Evolutionary conservation across 768 basidiomycete species (phyloP).

Genomic region (Lactarius hengduanensis): DNA sequence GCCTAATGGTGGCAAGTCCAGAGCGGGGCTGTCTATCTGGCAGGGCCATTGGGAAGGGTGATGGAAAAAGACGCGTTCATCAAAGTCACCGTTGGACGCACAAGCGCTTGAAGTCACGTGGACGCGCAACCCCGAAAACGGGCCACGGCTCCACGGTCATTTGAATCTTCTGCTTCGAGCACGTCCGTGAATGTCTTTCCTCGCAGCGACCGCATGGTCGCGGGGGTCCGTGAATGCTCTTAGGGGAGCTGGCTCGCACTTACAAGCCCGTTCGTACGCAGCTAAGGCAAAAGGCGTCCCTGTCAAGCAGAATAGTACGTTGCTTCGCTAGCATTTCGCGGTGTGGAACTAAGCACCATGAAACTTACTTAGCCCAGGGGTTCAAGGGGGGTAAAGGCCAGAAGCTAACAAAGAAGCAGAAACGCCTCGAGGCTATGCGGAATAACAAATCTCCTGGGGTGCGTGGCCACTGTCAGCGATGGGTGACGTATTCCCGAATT

Average conservation of each 20-base stretch:
- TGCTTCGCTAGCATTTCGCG: background rate
- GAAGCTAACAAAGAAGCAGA: slow-evolving; percentile 13
- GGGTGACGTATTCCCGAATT: background rate
- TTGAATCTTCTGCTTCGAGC: background rate
- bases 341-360: background rate
- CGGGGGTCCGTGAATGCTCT: slow-evolving; percentile 6
- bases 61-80: slow-evolving; percentile 10
- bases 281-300: slow-evolving; percentile 19
- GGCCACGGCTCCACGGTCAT: background rate
- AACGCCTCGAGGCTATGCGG: slow-evolving; percentile 12
- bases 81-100: background rate
- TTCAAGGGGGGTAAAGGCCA: slow-evolving; percentile 22
- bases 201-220: slow-evolving; percentile 6
- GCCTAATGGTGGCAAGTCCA: slow-evolving; percentile 57
- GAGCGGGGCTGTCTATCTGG: slow-evolving; percentile 41
- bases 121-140: background rate
- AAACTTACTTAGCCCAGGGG: slow-evolving; percentile 20
- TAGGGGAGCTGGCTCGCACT: background rate
- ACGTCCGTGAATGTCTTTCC: slow-evolving; percentile 12
- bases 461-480: slow-evolving; percentile 2
- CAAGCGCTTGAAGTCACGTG: slow-evolving; percentile 15
- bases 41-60: slow-evolving; percentile 12
- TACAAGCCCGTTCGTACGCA: slow-evolving; percentile 17
- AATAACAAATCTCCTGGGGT: slow-evolving; percentile 23
- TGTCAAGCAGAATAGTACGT: slow-evolving; percentile 21